A percentile compares a stretch with the other conserved stretches of the same genome.
Conservation (phyloP, 768 basidiomycete species). For the Roridomyces roridus region DNA sequence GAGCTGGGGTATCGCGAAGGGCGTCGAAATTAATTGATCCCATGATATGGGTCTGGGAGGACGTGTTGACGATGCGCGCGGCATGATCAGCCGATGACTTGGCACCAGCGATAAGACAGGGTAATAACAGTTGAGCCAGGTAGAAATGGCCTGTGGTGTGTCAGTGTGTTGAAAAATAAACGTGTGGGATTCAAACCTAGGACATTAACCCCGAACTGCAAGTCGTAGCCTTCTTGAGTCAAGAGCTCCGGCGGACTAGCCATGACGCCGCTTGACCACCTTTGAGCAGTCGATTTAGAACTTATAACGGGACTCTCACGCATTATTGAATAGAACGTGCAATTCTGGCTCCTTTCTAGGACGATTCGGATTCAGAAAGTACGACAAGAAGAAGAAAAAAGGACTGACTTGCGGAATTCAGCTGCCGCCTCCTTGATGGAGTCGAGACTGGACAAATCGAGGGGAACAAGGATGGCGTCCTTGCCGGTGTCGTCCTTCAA, state of each 20-base stretch:
- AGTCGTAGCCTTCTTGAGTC: no score
- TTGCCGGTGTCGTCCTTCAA: not conserved
- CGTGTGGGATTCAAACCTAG: not conserved
- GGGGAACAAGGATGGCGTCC: not conserved
- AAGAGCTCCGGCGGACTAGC: not conserved
- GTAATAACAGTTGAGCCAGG: not conserved
- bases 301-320: not conserved
- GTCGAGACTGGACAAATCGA: constrained; percentile 3
- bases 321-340: constrained; percentile 10
- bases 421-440: constrained; percentile 6
- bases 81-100: not conserved
- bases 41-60: not conserved
- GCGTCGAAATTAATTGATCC: not conserved
- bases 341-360: not conserved
- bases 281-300: not conserved
- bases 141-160: constrained; percentile 7
- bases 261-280: constrained; percentile 1
- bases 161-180: no score
- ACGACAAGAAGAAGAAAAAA: not conserved
- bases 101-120: not conserved
- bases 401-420: not conserved
- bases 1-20: not conserved
- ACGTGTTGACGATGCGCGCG: not conserved
- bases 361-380: not conserved
- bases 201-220: constrained; percentile 1